Conservation (phyloP, 305 asterid species). For the Fraxinus dipetala region DNA sequence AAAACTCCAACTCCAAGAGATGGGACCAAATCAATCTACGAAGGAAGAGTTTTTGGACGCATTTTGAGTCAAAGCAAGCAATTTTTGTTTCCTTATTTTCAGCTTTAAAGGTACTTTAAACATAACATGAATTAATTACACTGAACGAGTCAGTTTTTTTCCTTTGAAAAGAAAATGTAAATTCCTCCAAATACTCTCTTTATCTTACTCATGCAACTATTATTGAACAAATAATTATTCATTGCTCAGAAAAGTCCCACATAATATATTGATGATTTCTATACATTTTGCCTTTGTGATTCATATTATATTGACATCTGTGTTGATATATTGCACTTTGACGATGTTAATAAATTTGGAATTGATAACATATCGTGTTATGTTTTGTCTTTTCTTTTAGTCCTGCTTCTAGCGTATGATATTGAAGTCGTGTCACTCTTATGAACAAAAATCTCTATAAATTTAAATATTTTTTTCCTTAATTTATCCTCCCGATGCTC, state of each 20-base stretch:
- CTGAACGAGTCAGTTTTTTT: not conserved
- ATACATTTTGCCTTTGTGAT: not conserved
- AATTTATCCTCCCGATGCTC: not conserved
- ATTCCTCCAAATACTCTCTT: not conserved
- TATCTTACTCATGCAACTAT: not conserved
- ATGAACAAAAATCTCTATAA: not conserved
- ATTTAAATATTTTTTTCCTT: not conserved
- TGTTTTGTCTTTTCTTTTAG: not conserved
- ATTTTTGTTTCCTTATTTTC: conserved; percentile 25
- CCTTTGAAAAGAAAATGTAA: not conserved
- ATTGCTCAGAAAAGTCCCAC: not conserved
- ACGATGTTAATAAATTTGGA: not conserved
- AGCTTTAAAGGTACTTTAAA: not conserved
- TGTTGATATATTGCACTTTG: not conserved
- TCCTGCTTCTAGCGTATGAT: not conserved
- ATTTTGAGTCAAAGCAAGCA: not conserved
- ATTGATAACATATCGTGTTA: not conserved
- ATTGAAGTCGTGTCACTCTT: not conserved
- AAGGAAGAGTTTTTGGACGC: not conserved
- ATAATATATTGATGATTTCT: not conserved
- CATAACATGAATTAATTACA: not conserved
- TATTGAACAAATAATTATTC: not conserved
- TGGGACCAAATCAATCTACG: conserved; percentile 2
- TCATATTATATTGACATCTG: not conserved
- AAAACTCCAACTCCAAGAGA: not conserved